These are phyloP conservation scores for Exophiala phaeomuriformis DNA, from an alignment of 2,329 filamentous ascomycete species.

Conservation along the genomic window DNA sequence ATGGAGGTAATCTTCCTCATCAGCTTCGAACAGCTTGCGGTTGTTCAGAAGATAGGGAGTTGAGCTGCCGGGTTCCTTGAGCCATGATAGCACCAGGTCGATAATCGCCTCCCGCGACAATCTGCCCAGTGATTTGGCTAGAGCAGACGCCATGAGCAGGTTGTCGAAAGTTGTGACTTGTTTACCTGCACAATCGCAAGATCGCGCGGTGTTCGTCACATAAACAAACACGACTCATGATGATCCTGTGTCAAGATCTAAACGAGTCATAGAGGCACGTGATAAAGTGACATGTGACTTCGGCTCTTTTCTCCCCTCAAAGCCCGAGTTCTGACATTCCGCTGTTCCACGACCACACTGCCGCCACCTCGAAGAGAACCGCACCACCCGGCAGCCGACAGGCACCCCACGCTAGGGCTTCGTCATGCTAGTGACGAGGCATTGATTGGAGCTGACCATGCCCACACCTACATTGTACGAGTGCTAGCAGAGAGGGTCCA, in stretches of 20 bases:
- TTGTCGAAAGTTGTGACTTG: slow-evolving; percentile 39
- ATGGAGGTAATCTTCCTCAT: slow-evolving; percentile 60
- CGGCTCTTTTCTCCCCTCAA: no score
- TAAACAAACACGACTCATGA: slow-evolving; percentile 9
- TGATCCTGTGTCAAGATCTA: no score
- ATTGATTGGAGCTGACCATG: background rate
- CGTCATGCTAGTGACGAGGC: background rate
- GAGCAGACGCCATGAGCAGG: slow-evolving; percentile 48
- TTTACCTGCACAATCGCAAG: slow-evolving; percentile 3
- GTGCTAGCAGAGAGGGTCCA: background rate
- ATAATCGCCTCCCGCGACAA: slow-evolving; percentile 67
- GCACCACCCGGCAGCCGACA: background rate
- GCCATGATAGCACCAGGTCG: slow-evolving; percentile 68
- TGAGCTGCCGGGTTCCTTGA: slow-evolving; percentile 55
- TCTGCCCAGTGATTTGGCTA: slow-evolving; percentile 60
- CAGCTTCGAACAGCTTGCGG: slow-evolving; percentile 46
- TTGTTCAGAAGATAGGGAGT: slow-evolving; percentile 51
- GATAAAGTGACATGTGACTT: background rate
- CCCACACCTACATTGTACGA: background rate
- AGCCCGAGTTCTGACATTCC: background rate
- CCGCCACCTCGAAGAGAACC: background rate
- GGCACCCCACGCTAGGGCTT: slow-evolving; percentile 8
- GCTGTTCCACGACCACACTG: background rate
- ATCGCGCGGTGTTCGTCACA: background rate
- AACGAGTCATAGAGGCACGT: background rate